Percentiles rank a stretch among this genome's conserved stretches.
phyloP scores from a whole-genome alignment of 352 stramenopile species.

The Phytophthora sansomeana region DNA sequence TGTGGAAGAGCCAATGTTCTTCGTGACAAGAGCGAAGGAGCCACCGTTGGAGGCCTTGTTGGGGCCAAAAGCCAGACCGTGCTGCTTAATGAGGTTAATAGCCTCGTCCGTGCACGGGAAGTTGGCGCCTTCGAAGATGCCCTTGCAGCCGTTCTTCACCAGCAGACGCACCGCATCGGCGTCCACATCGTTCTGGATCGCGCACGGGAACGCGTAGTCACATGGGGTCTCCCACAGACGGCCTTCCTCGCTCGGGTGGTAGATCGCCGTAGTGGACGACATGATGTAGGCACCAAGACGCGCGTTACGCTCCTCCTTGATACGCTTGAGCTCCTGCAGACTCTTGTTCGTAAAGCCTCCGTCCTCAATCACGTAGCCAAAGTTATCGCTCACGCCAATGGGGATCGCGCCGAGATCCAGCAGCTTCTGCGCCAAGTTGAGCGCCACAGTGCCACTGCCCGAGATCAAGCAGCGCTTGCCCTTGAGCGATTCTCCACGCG shows the following conservation, averaged over 20 bases:
- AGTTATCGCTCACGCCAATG: slow-evolving; percentile 96
- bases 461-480: slow-evolving; percentile 98
- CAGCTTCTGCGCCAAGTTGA: slow-evolving; percentile 95
- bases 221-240: slow-evolving; percentile 92
- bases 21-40: slow-evolving; percentile 76
- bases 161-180: slow-evolving; percentile 72
- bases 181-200: slow-evolving; percentile 95
- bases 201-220: slow-evolving; percentile 97
- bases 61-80: slow-evolving; percentile 82
- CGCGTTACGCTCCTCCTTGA: slow-evolving; percentile 86
- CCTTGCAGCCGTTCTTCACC: slow-evolving; percentile 91
- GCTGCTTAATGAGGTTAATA: slow-evolving; percentile 85
- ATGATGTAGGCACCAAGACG: slow-evolving; percentile 90
- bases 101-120: slow-evolving; percentile 84
- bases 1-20: slow-evolving; percentile 58
- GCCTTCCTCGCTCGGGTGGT: slow-evolving; percentile 80
- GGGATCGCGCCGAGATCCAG: slow-evolving; percentile 96
- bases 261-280: slow-evolving; percentile 88
- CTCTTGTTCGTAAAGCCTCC: slow-evolving; percentile 85
- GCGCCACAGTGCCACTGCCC: slow-evolving; percentile 93
- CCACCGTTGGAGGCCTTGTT: slow-evolving; percentile 89
- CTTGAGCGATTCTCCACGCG: slow-evolving; percentile 93
- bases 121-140: slow-evolving; percentile 89
- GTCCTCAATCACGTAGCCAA: slow-evolving; percentile 96
- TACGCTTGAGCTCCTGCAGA: slow-evolving; percentile 75